Conservation (phyloP, 2,329 filamentous ascomycete genomes). For the Aaosphaeria arxii region DNA sequence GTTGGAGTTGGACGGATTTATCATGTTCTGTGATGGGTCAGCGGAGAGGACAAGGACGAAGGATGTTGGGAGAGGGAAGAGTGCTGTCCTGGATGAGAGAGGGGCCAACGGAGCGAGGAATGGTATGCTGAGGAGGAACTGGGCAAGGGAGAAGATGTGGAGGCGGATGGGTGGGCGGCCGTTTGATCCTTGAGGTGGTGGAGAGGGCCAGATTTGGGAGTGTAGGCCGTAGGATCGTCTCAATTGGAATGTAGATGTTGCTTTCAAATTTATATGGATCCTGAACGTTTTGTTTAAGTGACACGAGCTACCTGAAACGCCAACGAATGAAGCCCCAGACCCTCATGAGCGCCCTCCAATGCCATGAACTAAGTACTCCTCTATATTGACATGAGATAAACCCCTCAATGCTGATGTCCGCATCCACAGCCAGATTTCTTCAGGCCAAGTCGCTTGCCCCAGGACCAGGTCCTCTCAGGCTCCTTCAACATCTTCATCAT, state of each 20-base stretch:
- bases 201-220: too few relatives aligned
- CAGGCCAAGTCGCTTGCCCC: slow-evolving; percentile 28
- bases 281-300: too few relatives aligned
- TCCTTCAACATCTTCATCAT: slow-evolving; percentile 26
- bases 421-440: slow-evolving; percentile 22
- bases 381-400: neutral
- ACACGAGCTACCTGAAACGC: too few relatives aligned
- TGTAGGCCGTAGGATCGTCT: too few relatives aligned
- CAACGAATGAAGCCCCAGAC: too few relatives aligned
- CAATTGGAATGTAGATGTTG: too few relatives aligned
- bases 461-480: slow-evolving; percentile 30
- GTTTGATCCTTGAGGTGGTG: slow-evolving; percentile 2
- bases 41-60: slow-evolving; percentile 16
- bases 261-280: too few relatives aligned
- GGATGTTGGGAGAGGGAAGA: slow-evolving; percentile 6
- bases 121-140: slow-evolving; percentile 7
- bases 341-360: too few relatives aligned
- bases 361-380: neutral
- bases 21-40: slow-evolving; percentile 19
- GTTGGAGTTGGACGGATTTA: slow-evolving; percentile 15
- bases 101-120: neutral
- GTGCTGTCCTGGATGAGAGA: neutral
- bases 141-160: slow-evolving; percentile 13
- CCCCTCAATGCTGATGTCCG: slow-evolving; percentile 13
- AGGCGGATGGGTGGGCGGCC: slow-evolving; percentile 10